Percentiles rank a stretch among this genome's conserved stretches.
Evolutionary conservation across 2,329 filamentous ascomycete genomes (phyloP).

Genomic region (Zasmidium cellare): DNA sequence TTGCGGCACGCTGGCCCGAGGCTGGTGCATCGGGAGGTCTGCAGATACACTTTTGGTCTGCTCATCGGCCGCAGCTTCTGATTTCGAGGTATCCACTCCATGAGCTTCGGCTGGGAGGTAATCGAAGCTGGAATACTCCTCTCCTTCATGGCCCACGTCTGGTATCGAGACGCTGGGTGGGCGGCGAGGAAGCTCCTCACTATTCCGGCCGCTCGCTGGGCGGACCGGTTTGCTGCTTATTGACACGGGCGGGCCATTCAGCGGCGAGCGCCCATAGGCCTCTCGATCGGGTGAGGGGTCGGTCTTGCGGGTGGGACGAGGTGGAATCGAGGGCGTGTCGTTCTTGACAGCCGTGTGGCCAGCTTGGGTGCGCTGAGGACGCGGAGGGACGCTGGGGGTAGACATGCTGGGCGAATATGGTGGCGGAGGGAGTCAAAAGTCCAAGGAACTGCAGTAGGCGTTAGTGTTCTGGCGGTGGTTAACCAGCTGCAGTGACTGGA

Average conservation of each 20-base stretch:
- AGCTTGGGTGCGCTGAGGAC: slow-evolving; percentile 57
- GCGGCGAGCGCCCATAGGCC: slow-evolving; percentile 79
- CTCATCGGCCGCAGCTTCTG: slow-evolving; percentile 17
- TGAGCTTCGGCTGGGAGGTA: slow-evolving; percentile 39
- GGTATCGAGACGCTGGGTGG: slow-evolving; percentile 76
- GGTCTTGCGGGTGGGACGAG: slow-evolving; percentile 73
- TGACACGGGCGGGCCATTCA: slow-evolving; percentile 67
- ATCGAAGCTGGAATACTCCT: slow-evolving; percentile 72
- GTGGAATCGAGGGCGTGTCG: slow-evolving; percentile 72
- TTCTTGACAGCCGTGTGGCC: slow-evolving; percentile 43
- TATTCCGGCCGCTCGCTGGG: slow-evolving; percentile 50
- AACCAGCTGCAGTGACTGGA: neutral
- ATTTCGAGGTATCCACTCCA: slow-evolving; percentile 17
- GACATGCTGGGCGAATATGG: slow-evolving; percentile 42
- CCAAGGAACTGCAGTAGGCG: slow-evolving; percentile 1
- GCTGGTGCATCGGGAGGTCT: slow-evolving; percentile 84
- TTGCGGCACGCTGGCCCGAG: slow-evolving; percentile 79
- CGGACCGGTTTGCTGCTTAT: slow-evolving; percentile 31
- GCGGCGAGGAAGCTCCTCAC: slow-evolving; percentile 51
- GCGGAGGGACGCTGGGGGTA: slow-evolving; percentile 61
- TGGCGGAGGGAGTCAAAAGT: neutral
- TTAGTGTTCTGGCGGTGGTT: slow-evolving; percentile 5
- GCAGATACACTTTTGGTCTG: slow-evolving; percentile 69
- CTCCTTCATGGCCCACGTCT: slow-evolving; percentile 78
- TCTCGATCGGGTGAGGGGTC: slow-evolving; percentile 76